These are phyloP conservation scores for Tubosaeta sp. DNA, from an alignment of 768 basidiomycete species.

Conservation along the genomic window DNA sequence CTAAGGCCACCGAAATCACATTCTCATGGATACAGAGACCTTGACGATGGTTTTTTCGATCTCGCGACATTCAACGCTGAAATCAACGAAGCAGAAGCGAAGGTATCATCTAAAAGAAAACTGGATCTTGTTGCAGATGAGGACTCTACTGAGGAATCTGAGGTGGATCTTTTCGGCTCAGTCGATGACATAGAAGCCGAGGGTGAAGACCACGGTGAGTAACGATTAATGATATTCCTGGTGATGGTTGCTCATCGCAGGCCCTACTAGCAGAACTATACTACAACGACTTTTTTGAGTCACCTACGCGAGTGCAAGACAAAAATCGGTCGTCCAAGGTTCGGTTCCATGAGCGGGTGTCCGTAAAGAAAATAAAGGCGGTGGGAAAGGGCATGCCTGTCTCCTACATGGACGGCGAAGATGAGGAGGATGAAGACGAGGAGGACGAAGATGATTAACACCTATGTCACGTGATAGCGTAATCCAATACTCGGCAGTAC, in stretches of 20 bases:
- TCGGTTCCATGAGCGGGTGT: slow-evolving; percentile 76
- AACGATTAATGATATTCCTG: neutral
- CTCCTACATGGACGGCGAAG: slow-evolving; percentile 33
- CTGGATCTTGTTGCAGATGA: slow-evolving; percentile 51
- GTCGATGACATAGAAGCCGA: slow-evolving; percentile 44
- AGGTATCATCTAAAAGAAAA: slow-evolving; percentile 53
- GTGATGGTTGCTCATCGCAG: neutral
- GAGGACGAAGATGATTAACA: slow-evolving; percentile 34
- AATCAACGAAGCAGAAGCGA: slow-evolving; percentile 73
- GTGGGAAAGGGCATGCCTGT: slow-evolving; percentile 63
- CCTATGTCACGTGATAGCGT: slow-evolving; percentile 16
- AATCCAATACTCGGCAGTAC: neutral
- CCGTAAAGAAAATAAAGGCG: slow-evolving; percentile 75
- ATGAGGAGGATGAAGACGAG: slow-evolving; percentile 35
- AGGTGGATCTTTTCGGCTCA: slow-evolving; percentile 65
- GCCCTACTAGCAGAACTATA: slow-evolving; percentile 44
- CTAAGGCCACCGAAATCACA: slow-evolving; percentile 17
- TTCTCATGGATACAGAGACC: slow-evolving; percentile 37
- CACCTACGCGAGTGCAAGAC: slow-evolving; percentile 36
- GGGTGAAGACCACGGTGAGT: slow-evolving; percentile 41
- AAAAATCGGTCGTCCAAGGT: slow-evolving; percentile 42
- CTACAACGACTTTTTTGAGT: slow-evolving; percentile 81
- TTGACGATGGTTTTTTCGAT: slow-evolving; percentile 91
- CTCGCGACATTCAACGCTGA: slow-evolving; percentile 84
- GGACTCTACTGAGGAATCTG: slow-evolving; percentile 46